Evolutionary conservation across 2,329 filamentous ascomycete species (phyloP), one percentile per base, ranked within the genome.

Genomic region (Mollisiaceae sp.): DNA sequence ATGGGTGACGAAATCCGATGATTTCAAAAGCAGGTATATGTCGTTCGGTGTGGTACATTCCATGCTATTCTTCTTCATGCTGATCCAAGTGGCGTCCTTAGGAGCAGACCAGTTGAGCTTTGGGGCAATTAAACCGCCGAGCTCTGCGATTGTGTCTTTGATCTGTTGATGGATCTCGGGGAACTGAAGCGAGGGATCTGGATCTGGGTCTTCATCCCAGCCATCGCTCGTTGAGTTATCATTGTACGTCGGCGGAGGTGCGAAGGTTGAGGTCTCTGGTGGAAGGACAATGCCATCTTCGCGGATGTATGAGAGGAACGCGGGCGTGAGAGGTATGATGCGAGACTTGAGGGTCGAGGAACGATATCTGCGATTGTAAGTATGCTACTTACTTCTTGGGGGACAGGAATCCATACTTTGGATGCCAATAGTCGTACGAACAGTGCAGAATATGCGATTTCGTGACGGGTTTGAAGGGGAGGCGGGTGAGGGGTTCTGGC

Each of bases 41-140:
- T 99, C 95, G 76, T 95, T 96, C 2, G 95, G 88, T 0, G 88
- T 89, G 4, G 88, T 89, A 79, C 95, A 99, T 78, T 97, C 93
- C 80, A 97, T 91, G 56, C 92, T 96, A 78, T 99, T 99, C 73
- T 89, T 79, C 84, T 94, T 77, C 79, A 79, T 89, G 79, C 85
- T 88, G 78, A 99, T 97, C 91, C 93, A 97, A 24, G 91, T 92
- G 9, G 95, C 95, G 76, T 99, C 95, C 78, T 97, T 97, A 4
- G 95, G 95, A 4, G 93, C 90, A 6, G 94, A 97, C 95, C 95
- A 99, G 81, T 98, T 98, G 56, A 99, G 82, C 79, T 99, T 99
- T 0, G 95, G 95, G 1, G 91, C 89, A 9, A 97, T 94, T 66
- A 89, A 88, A 65, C 94, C 94, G 18, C 92, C 94, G 0, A 98